Base-by-base conservation (phyloP, 2,329 filamentous ascomycete species). In the Passalora sequoiae region DNA sequence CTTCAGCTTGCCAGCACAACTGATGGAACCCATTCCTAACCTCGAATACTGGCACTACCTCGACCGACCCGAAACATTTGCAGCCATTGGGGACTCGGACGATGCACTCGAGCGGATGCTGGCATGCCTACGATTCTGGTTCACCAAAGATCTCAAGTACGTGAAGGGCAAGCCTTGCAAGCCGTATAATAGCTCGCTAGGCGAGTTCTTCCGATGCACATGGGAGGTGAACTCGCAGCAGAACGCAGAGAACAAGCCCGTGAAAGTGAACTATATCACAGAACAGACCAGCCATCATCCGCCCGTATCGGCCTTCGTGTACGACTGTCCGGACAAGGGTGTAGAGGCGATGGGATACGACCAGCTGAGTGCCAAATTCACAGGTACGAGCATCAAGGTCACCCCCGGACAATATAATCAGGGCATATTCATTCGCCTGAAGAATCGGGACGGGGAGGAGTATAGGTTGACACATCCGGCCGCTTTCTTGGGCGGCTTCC, bases 41-140 rank as follows among this genome's bases (percentile, higher is more conserved):
- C 74, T 98, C 63, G 92, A 98, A 72, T 98, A 97, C 71, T 98
- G 92, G 92, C 94, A 94, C 61, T 98, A 98, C 62, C 76, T 98
- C 64, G 92, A 98, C 68, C 80, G 89, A 57, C 91, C 91, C 16
- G 94, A 94, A 66, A 87, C 89, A 36, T 96, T 98, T 63, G 77
- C 78, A 51, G 82, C 80, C 53, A 83, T 84, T 60, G 92, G 91
- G 58, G 91, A 91, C 58, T 92, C 91, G 13, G 86, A 97, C 57
- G 88, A 97, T 57, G 79, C 85, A 8, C 73, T 97, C 43, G 91
- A 92, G 57, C 88, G 92, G 56, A 96, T 96, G 86, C 78, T 98
- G 39, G 89, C 91, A 61, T 88, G 94, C 21, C 69, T 97, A 58
- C 83, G 89, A 47, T 98, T 97, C 69, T 98, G 92, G 92, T 94